Base-by-base conservation (phyloP, 164 flowering plant genomes). In the Euptelea pleiosperma region DNA sequence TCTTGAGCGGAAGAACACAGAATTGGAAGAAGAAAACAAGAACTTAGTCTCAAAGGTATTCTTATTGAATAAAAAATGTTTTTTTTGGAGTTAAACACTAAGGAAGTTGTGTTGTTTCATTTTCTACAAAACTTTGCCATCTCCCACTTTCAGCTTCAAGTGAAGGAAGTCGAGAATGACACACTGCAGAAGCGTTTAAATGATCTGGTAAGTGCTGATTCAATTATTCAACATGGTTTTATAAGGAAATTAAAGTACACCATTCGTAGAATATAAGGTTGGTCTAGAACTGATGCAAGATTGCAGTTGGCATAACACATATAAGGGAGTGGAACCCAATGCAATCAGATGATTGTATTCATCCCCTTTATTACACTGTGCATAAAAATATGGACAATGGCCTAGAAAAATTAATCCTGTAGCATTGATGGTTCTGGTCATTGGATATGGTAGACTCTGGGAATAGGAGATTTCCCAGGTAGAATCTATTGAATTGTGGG, bases 11-110 rank as follows among this genome's bases (percentile, higher is more conserved):
- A 85, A 65, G 78, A 87, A 86, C 67, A 62, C 62, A 0, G 85
- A 81, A 52, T 62, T 89, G 70, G 88, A 82, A 51, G 83, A 81
- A 60, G 76, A 83, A 26, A 92, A 87, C 66, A 79, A 53, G 53
- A 71, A 28, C 29, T 57, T 91, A 45, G 29, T 42, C 21, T 75
- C 79, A 4, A 74, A 67, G 96, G 98, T 87, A 67, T 12, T 14
- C 1, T 16, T 34, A 28, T 30, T 10, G 26, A 29, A 44, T 18
- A 36, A 15, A 6, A 36, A 7, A 40, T 57, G 37, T 52, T 31
- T 46, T 3, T 31, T 34, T 50, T 53, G 1, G 45, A n/a, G n/a
- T 52, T 35, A 42, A 1, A 28, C 3, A 14, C 21, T 33, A 36
- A 25, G 3, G 29, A 52, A 44, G 45, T 34, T 11, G 2, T 8